These are phyloP conservation scores for Cladosporium cucumerinum DNA, from an alignment of 2,329 filamentous ascomycete genomes.

Conservation along the genomic window DNA sequence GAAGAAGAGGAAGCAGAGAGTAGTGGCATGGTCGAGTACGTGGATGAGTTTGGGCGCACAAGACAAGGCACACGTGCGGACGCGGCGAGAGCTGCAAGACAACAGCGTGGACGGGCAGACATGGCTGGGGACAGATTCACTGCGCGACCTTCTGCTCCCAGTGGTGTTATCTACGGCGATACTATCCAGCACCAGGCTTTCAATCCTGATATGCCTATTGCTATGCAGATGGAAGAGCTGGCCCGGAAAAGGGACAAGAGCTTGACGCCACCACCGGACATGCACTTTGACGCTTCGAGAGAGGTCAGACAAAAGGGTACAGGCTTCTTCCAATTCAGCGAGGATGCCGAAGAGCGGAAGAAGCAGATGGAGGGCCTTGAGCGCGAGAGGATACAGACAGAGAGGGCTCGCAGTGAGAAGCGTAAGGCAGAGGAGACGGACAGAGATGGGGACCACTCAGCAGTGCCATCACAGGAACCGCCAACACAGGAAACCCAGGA, in stretches of 20 bases:
- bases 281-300: conserved; percentile 79
- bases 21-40: conserved; percentile 74
- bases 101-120: conserved; percentile 55
- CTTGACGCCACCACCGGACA: conserved; percentile 72
- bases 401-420: conserved; percentile 59
- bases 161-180: conserved; percentile 77
- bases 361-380: conserved; percentile 74
- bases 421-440: conserved; percentile 53
- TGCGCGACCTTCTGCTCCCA: conserved; percentile 63
- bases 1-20: conserved; percentile 39
- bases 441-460: conserved; percentile 21
- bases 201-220: conserved; percentile 63
- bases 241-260: conserved; percentile 75
- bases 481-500: not conserved
- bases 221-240: conserved; percentile 71
- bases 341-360: conserved; percentile 64
- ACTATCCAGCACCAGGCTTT: conserved; percentile 82
- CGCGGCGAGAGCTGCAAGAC: conserved; percentile 58
- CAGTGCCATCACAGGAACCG: conserved; percentile 21
- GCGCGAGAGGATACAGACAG: conserved; percentile 65
- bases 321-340: conserved; percentile 87
- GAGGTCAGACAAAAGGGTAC: conserved; percentile 87
- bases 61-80: conserved; percentile 69
- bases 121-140: conserved; percentile 61
- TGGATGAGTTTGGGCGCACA: conserved; percentile 88